A percentile compares a stretch with the other conserved stretches of the same genome.
Evolutionary conservation across 192 early-diverging fungal species (phyloP).

Genomic region (Coemansia biformis): DNA sequence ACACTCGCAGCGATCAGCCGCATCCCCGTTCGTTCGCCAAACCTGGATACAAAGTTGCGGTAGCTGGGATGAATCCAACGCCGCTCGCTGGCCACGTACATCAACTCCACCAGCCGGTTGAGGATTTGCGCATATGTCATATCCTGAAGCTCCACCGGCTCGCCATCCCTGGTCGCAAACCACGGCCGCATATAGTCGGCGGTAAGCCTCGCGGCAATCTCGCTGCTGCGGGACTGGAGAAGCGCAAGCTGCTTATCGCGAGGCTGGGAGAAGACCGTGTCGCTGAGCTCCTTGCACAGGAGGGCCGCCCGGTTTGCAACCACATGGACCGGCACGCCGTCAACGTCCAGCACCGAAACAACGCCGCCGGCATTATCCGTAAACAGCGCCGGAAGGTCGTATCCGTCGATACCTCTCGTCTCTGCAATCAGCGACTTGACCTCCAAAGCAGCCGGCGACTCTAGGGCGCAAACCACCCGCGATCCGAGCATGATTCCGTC

Average conservation of each 20-base stretch:
- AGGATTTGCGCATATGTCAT: constrained; percentile 91
- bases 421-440: constrained; percentile 82
- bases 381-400: constrained; percentile 76
- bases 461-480: constrained; percentile 84
- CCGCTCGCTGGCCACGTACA: constrained; percentile 62
- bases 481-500: constrained; percentile 90
- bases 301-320: constrained; percentile 83
- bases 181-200: constrained; percentile 90
- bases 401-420: constrained; percentile 71
- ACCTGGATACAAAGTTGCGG: constrained; percentile 69
- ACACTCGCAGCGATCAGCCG: constrained; percentile 74
- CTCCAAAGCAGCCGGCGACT: constrained; percentile 61
- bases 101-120: constrained; percentile 70
- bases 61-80: constrained; percentile 81
- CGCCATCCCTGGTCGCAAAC: constrained; percentile 75
- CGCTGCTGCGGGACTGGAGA: constrained; percentile 71
- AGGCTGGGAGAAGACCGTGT: constrained; percentile 76
- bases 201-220: constrained; percentile 81
- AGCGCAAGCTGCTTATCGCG: constrained; percentile 72
- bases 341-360: constrained; percentile 79
- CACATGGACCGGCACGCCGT: constrained; percentile 87
- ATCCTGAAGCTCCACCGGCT: constrained; percentile 70
- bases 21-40: constrained; percentile 66
- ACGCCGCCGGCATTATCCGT: constrained; percentile 77
- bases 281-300: constrained; percentile 86